Base-by-base conservation (phyloP, 345 rosid species). In the Acer saccharum region DNA sequence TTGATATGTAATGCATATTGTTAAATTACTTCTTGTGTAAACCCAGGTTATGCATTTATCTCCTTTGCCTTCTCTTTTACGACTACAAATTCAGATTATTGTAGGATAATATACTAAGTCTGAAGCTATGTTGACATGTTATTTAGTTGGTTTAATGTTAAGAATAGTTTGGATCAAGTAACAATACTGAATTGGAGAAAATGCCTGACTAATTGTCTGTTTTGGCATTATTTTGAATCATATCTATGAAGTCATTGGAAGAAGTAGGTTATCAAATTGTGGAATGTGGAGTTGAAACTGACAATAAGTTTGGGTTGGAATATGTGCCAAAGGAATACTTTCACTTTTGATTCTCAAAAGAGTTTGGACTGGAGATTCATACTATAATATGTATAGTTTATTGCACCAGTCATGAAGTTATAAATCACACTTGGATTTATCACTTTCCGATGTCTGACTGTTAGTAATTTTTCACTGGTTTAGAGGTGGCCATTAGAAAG, bases 101-200 rank as follows among this genome's bases (percentile, higher is more conserved):
- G 43, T 74, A 46, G 67, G 69, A 35, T 35, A 35, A 35, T 35
- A 35, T 35, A 35, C 39, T 35, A 35, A 35, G 6, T 35, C 39
- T 35, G 65, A 66, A 66, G 61, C 21, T 73, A 35, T 62, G 18
- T 44, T 63, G 21, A n/a, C 23, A 50, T 29, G 61, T 54, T 35
- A 32, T 10, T 9, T 65, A 74, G 57, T 63, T 64, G 70, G 62
- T 32, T 62, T 65, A n/a, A 75, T 65, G 27, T 48, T 65, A 29
- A 11, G 12, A 63, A 46, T 64, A 74, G 12, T 10, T 32, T 72
- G 58, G 58, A 48, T 25, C 25, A 27, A 48, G n/a, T 48, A 65
- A 10, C 9, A 14, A 10, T 21, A 48, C 21, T 65, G 71, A 52
- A 50, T 52, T 12, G 6, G 54, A 65, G 35, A 6, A 50, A 75